Base-by-base conservation (phyloP, 2,329 filamentous ascomycete genomes). In the Claviceps paspali region DNA sequence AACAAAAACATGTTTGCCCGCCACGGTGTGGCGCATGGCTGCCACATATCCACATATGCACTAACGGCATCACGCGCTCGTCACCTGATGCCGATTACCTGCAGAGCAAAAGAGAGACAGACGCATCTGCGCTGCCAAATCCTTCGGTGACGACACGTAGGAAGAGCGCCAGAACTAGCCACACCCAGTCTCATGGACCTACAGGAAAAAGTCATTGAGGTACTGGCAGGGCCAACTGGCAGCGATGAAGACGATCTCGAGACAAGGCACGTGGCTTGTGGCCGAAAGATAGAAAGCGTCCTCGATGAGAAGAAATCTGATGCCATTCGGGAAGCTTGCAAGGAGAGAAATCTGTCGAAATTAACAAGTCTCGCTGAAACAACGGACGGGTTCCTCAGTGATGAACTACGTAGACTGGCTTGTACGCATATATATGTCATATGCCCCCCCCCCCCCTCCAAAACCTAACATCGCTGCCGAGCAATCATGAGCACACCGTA, bases 321-420 rank as follows among this genome's bases (percentile, higher is more conserved):
- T 10, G 35, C 30, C 36, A 52, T 63, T 33, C 55, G 68, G 15
- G 62, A 67, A 31, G 80, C 80, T 22, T 84, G 79, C 59, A 61
- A 60, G 43, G 59, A 59, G 49, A 63, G 57, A 36, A 70, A 84
- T 51, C 55, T 79, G 26, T 56, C 65, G 26, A 57, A 60, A 30
- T 64, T 86, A 38, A 64, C 70, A 42, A 50, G 50, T 10, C 61
- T 81, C 42, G 79, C 80, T 28, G 68, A 70, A 36, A 73, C 74
- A 1, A 59, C 64, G 37, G 79, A 76, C n/a, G 81, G 81, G 14
- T 68, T 85, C 43, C 52, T 84, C 39, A 68, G 65, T 15, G 80
- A 86, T 53, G 60, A 65, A 21, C 57, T 91, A 44, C 79, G 87
- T 46, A 71, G 73, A 51, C 62, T 65, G 56, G 85, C 83, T 47